phyloP scores from a whole-genome alignment of 257 asterid species.

The Nyctanthes arbortristis region DNA sequence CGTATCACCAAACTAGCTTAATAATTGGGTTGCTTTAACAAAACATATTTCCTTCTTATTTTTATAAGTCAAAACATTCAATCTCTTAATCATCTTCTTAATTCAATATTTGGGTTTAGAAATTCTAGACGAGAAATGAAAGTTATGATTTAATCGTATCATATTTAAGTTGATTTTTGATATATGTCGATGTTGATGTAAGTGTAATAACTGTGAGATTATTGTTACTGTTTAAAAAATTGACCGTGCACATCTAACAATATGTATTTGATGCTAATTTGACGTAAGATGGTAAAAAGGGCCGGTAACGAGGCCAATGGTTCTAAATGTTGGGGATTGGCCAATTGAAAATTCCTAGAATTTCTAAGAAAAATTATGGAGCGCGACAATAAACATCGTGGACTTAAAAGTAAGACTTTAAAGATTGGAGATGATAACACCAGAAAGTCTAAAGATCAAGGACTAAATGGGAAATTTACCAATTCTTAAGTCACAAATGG shows the following conservation, averaged over 20 bases:
- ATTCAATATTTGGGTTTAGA: not conserved
- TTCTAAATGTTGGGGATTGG: no score
- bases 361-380: no score
- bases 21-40: slow-evolving; percentile 14
- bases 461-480: not conserved
- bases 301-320: no score
- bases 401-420: not conserved
- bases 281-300: no score
- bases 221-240: not conserved
- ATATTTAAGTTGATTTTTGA: not conserved
- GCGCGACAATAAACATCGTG: not conserved
- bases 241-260: not conserved
- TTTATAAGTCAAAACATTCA: not conserved
- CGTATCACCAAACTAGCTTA: slow-evolving; percentile 51
- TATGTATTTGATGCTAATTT: no score
- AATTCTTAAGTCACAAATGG: not conserved
- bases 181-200: not conserved
- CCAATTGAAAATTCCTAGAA: no score
- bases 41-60: not conserved
- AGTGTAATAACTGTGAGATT: not conserved
- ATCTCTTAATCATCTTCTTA: not conserved
- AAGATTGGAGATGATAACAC: not conserved
- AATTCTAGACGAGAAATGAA: not conserved
- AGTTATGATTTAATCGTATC: no score
- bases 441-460: not conserved